A percentile compares a stretch with the other conserved stretches of the same genome.
Conservation (phyloP, 2,329 filamentous ascomycete genomes). For the Beauveria australis region DNA sequence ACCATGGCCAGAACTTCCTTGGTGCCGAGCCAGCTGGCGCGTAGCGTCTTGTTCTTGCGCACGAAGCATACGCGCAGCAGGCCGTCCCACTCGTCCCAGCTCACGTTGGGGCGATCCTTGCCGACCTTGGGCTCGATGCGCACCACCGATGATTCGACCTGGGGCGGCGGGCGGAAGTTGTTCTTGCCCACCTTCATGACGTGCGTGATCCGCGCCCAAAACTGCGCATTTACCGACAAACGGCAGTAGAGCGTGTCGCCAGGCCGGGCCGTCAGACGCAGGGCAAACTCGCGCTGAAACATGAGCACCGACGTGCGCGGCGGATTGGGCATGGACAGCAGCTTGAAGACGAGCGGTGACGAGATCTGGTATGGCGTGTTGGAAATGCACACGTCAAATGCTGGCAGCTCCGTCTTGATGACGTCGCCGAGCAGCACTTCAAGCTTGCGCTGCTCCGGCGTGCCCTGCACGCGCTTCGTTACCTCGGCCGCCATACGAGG, state of each 20-base stretch:
- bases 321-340: slow-evolving; percentile 72
- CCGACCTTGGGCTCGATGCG: slow-evolving; percentile 82
- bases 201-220: slow-evolving; percentile 60
- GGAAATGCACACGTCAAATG: slow-evolving; percentile 76
- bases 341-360: slow-evolving; percentile 82
- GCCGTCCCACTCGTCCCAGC: slow-evolving; percentile 93
- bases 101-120: slow-evolving; percentile 68
- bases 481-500: slow-evolving; percentile 94
- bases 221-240: slow-evolving; percentile 88
- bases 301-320: slow-evolving; percentile 84
- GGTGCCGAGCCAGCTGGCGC: slow-evolving; percentile 72
- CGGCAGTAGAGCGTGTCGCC: slow-evolving; percentile 85
- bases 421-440: slow-evolving; percentile 81
- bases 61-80: slow-evolving; percentile 63
- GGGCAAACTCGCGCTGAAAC: slow-evolving; percentile 93
- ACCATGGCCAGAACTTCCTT: slow-evolving; percentile 74
- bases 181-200: slow-evolving; percentile 93
- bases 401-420: slow-evolving; percentile 72
- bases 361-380: slow-evolving; percentile 72
- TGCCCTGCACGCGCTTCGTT: slow-evolving; percentile 88
- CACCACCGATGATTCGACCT: slow-evolving; percentile 87
- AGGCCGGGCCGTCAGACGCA: slow-evolving; percentile 79
- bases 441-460: slow-evolving; percentile 71
- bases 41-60: slow-evolving; percentile 83
- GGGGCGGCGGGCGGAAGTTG: slow-evolving; percentile 92